Base-by-base conservation (phyloP, 176 grass and related monocot genomes). In the Thalia dealbata region DNA sequence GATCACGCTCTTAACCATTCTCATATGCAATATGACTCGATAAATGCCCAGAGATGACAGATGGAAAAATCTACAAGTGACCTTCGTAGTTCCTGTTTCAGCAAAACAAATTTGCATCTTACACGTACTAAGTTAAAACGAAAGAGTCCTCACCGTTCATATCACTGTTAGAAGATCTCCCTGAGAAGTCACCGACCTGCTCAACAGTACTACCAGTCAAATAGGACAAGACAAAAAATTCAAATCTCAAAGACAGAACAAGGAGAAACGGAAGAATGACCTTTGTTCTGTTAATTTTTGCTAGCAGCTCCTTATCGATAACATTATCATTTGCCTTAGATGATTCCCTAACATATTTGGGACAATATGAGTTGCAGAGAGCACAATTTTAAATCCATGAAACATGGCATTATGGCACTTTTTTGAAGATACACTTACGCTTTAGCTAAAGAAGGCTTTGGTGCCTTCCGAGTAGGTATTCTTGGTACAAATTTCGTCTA, bases 401-500 rank as follows among this genome's bases (percentile, higher is more conserved):
- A 42, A 50, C 11, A 0, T 26, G 55, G 12, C 48, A 58, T 67
- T 13, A 12, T 45, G 12, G 56, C 27, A 41, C 41, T 2, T 4
- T 38, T 38, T 38, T 38, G 4, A 38, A 38, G 1, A 38, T 41
- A 18, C 19, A 60, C 70, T 82, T 82, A 82, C 74, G 52, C 70
- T 64, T 72, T 66, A 19, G 73, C 30, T 70, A 77, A 42, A 16
- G 43, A 4, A 21, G 12, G 50, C 14, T 54, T 81, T 56, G 23
- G 24, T 26, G 44, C 14, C 74, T 77, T 82, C 12, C 35, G 73
- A 25, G 65, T 22, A 41, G 73, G 80, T 14, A 61, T 61, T 82
- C 77, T 77, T 69, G 80, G 74, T 35, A 27, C 32, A 52, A 82
- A 77, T 77, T 82, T 82, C 74, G 77, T 19, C 67, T 82, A 67